phyloP scores from a whole-genome alignment of 2,329 filamentous ascomycete genomes.

The Phaeosphaeria sp. region DNA sequence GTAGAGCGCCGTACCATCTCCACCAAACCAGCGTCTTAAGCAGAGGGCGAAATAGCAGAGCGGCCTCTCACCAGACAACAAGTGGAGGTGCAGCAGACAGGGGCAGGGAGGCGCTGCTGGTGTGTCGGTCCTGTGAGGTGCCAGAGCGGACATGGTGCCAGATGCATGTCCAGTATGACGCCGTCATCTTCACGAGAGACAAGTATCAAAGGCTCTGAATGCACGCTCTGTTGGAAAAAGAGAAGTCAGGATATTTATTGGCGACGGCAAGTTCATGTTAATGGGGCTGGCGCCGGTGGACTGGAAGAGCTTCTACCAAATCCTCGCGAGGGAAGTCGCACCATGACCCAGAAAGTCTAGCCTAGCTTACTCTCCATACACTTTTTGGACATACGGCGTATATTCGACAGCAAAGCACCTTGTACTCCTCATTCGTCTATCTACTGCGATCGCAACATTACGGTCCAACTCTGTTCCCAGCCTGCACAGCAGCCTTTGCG shows the following conservation, averaged over 20 bases:
- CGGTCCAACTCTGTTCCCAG: too few species aligned
- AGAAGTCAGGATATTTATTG: neutral
- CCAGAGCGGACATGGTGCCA: constrained; percentile 7
- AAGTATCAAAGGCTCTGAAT: too few species aligned
- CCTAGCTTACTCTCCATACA: neutral
- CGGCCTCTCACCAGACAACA: constrained; percentile 27
- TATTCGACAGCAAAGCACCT: neutral
- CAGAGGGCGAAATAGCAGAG: constrained; percentile 21
- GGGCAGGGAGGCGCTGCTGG: constrained; percentile 14
- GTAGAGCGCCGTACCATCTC: neutral
- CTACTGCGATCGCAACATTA: neutral
- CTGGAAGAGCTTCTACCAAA: constrained; percentile 12
- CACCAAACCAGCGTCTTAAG: neutral
- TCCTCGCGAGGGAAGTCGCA: constrained; percentile 4
- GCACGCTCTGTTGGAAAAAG: neutral
- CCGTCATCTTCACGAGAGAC: constrained; percentile 9
- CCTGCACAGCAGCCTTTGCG: too few species aligned
- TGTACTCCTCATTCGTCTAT: neutral
- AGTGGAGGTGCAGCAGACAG: constrained; percentile 12
- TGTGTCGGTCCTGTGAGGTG: constrained; percentile 20
- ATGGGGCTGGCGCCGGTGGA: constrained; percentile 14
- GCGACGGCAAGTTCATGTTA: neutral
- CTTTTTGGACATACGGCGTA: neutral
- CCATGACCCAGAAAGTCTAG: neutral
- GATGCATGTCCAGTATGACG: constrained; percentile 6